Percentiles rank a stretch among this genome's conserved stretches.
Evolutionary conservation across 2,329 filamentous ascomycete species (phyloP).

Genomic region (Penicillium vulpinum): DNA sequence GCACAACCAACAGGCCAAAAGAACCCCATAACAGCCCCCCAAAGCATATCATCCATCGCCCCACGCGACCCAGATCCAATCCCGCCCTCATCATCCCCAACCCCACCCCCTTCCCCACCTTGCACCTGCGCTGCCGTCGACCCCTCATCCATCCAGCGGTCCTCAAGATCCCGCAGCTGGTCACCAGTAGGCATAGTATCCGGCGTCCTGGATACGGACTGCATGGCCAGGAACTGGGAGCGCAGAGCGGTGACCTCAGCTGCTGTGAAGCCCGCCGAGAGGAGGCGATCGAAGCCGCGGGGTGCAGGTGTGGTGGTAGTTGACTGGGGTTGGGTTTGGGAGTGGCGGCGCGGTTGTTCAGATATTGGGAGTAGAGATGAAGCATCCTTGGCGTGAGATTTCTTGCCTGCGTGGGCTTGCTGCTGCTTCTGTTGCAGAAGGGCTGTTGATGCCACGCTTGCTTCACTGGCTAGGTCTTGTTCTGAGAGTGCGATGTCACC

Average conservation of each 20-base stretch:
- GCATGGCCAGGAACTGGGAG: conserved; percentile 84
- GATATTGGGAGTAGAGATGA: conserved; percentile 8
- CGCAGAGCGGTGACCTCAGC: conserved; percentile 82
- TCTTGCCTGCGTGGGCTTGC: not conserved
- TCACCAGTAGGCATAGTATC: conserved; percentile 83
- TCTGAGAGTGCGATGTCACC: conserved; percentile 70
- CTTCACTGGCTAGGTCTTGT: conserved; percentile 69
- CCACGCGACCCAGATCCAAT: conserved; percentile 46
- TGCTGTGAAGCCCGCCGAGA: conserved; percentile 75
- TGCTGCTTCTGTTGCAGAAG: conserved; percentile 21
- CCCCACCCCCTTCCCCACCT: conserved; percentile 43
- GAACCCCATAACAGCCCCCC: conserved; percentile 87
- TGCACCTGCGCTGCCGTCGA: conserved; percentile 35
- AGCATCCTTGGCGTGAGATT: not conserved
- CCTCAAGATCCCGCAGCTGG: conserved; percentile 75
- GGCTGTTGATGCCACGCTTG: conserved; percentile 37
- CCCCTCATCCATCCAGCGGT: conserved; percentile 80
- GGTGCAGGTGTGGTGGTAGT: conserved; percentile 52
- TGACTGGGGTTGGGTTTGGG: conserved; percentile 11
- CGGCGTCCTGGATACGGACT: conserved; percentile 77
- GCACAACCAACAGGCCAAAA: conserved; percentile 89
- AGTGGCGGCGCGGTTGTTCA: not conserved
- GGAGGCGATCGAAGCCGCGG: conserved; percentile 83
- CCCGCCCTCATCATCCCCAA: conserved; percentile 45
- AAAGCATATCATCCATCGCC: conserved; percentile 79